These are phyloP conservation scores for Penicillium mononematosum DNA, from an alignment of 495 filamentous ascomycete species.

Conservation along the genomic window DNA sequence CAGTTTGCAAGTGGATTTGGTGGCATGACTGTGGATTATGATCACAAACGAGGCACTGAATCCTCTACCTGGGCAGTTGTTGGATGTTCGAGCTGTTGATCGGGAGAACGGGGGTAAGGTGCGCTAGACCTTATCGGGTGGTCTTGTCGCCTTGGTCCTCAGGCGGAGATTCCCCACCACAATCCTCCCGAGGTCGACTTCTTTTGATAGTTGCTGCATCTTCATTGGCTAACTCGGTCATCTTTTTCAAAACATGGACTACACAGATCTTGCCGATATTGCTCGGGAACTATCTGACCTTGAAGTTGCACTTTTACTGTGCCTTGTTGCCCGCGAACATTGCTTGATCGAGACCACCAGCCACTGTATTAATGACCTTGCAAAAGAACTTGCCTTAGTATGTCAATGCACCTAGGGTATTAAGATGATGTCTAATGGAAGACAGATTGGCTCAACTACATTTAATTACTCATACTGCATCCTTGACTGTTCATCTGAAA, in stretches of 20 bases:
- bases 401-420: neutral
- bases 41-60: constrained; percentile 17
- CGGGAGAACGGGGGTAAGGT: constrained; percentile 7
- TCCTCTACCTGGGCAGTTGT: neutral
- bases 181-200: neutral
- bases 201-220: neutral
- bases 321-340: constrained; percentile 75
- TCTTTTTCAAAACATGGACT: constrained; percentile 52
- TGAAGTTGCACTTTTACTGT: constrained; percentile 82
- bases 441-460: constrained; percentile 61
- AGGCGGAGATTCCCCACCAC: constrained; percentile 11
- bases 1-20: constrained; percentile 80
- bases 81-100: constrained; percentile 20
- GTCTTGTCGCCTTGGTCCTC: constrained; percentile 3
- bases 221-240: constrained; percentile 1
- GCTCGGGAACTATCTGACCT: constrained; percentile 79
- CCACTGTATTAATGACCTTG: constrained; percentile 59
- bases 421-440: constrained; percentile 10
- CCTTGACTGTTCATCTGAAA: constrained; percentile 68
- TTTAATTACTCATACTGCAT: constrained; percentile 69
- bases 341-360: constrained; percentile 78
- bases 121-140: constrained; percentile 22
- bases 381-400: constrained; percentile 72
- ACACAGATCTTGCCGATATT: constrained; percentile 56
- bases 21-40: constrained; percentile 32